phyloP scores from a whole-genome alignment of 2,329 filamentous ascomycete genomes.

The Penicillium psychrosexuale region DNA sequence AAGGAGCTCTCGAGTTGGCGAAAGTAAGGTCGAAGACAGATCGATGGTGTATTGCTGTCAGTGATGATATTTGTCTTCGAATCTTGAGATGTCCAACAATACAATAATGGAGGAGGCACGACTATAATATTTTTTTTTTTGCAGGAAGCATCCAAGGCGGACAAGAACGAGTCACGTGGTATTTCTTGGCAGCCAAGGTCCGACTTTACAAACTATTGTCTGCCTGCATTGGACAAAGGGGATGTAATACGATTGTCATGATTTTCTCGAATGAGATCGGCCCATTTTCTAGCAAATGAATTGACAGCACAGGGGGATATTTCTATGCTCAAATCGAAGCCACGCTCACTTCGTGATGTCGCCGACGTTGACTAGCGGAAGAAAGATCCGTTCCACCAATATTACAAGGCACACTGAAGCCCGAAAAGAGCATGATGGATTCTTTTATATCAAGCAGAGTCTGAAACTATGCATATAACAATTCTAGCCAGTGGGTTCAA shows the following conservation, averaged over 20 bases:
- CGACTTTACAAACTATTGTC: background rate
- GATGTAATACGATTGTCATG: background rate
- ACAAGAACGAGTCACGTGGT: slow-evolving; percentile 1
- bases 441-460: background rate
- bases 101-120: slow-evolving; percentile 3
- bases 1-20: background rate
- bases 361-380: background rate
- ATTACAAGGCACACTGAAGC: background rate
- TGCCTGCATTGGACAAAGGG: background rate
- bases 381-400: background rate
- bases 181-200: slow-evolving; percentile 1
- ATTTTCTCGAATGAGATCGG: background rate
- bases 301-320: background rate
- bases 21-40: background rate
- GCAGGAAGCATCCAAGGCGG: slow-evolving; percentile 9
- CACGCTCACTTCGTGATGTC: background rate
- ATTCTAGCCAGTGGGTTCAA: background rate
- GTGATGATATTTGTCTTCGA: slow-evolving; percentile 1
- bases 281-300: background rate
- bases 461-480: background rate
- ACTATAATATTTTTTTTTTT: slow-evolving; percentile 6
- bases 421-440: background rate
- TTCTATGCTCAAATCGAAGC: background rate
- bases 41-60: background rate
- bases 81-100: background rate